Evolutionary conservation across 164 flowering plant genomes (phyloP), one percentile per base, ranked within the genome.

Genomic region (Vitis rotundifolia): DNA sequence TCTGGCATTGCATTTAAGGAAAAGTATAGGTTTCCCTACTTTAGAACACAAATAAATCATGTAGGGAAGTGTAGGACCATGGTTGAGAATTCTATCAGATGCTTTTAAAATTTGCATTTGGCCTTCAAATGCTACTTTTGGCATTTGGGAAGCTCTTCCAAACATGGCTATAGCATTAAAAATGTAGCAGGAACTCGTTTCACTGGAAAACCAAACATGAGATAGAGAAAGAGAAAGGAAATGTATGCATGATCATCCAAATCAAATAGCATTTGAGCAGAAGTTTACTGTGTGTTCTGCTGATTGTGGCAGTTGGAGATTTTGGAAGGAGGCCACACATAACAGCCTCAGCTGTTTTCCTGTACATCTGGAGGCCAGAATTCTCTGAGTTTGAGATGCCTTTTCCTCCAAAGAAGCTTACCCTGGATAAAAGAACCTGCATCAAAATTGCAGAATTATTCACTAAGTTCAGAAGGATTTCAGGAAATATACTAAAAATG

Each of bases 291-390:
- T 82, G 81, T 59, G 99, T 95, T 85, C 97, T 86, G 85, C 93
- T 90, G 52, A 75, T 15, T 71, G 99, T 91, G 66, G 97, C 97
- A 18, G 93, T 84, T 29, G 98, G 99, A 61, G 99, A 95, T 60
- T 86, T 71, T 31, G 95, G 98, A n/a, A 95, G 71, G 55, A 95
- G 93, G 69, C 88, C 89, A 70, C 99, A 95, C 87, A 93, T 91
- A 19, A 95, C 90, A 76, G 94, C 97, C 73, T 88, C 98, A 8
- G 99, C 99, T 49, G 99, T 83, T 78, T 86, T 64, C 77, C 83
- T 82, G 76, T 95, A 91, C 70, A 51, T 85, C 67, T 76, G 79
- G 63, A 93, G 87, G 59, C 83, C 89, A 63, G 48, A 14, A 53
- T 67, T 82, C 13, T 68, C 78, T 7, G 80, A 78, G 59, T 64